These are phyloP conservation scores for Pogostemon cablin DNA, from an alignment of 257 asterid genomes.

Conservation along the genomic window DNA sequence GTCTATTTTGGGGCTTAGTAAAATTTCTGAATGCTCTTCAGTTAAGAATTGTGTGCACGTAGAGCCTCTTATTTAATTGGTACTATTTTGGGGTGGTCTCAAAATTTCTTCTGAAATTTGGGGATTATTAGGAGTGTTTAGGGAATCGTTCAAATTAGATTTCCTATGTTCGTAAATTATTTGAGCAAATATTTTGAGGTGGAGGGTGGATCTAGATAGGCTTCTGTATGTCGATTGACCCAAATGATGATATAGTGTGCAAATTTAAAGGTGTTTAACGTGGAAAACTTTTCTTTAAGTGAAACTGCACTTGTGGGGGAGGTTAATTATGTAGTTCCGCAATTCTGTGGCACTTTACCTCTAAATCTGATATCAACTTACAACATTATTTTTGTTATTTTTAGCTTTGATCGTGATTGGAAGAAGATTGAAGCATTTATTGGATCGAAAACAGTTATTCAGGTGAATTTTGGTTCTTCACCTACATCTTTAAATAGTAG, in stretches of 20 bases:
- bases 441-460: conserved; percentile 91
- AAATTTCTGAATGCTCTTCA: conserved; percentile 6
- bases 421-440: conserved; percentile 94
- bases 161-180: not conserved
- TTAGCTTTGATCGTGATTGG: conserved; percentile 96
- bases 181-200: not conserved
- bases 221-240: not conserved
- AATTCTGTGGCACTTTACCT: not conserved
- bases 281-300: not conserved
- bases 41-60: conserved; percentile 2
- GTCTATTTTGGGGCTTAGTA: conserved; percentile 14
- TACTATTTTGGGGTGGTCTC: conserved; percentile 1
- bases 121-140: not conserved
- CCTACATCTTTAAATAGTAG: not conserved
- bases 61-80: not conserved
- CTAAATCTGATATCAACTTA: conserved; percentile 5
- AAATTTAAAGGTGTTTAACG: not conserved
- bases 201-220: not conserved
- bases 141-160: conserved; percentile 6
- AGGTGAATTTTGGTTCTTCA: conserved; percentile 48
- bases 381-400: conserved; percentile 3
- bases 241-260: not conserved
- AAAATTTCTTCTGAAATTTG: not conserved
- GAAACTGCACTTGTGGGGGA: not conserved
- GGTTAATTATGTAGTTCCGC: not conserved